Percentiles rank a stretch among this genome's conserved stretches.
Evolutionary conservation across 108 stramenopile species (phyloP).

Genomic region (Stephanodiscus minutulus): DNA sequence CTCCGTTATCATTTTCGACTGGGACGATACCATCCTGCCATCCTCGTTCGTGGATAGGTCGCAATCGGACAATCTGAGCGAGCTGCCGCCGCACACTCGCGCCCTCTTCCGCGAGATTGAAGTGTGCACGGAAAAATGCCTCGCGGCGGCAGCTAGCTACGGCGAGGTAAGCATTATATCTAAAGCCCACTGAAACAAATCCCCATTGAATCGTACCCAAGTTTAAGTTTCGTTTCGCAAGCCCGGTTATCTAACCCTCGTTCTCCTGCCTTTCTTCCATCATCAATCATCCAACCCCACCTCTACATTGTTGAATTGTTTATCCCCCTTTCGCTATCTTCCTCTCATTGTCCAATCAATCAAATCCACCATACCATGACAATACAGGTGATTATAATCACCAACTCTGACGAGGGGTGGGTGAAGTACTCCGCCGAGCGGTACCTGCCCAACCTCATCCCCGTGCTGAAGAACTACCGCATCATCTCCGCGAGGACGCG

Average conservation of each 20-base stretch:
- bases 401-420: conserved; percentile 93
- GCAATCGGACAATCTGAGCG: conserved; percentile 62
- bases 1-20: conserved; percentile 83
- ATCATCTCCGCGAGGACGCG: conserved; percentile 83
- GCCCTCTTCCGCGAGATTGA: conserved; percentile 73
- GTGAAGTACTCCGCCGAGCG: conserved; percentile 84
- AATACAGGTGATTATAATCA: conserved; percentile 88
- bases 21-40: conserved; percentile 92
- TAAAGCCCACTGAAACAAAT: too few species aligned
- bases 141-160: conserved; percentile 76
- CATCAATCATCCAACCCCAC: too few species aligned
- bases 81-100: conserved; percentile 77
- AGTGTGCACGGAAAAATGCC: conserved; percentile 67
- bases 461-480: conserved; percentile 68
- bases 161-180: conserved; percentile 67
- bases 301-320: too few species aligned
- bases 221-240: too few species aligned
- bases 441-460: conserved; percentile 75
- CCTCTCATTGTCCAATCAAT: conserved; percentile 12
- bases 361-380: not conserved
- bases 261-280: too few species aligned
- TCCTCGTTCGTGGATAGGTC: conserved; percentile 84
- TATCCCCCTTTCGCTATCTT: not conserved
- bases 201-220: not conserved
- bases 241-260: not conserved